Evolutionary conservation across 129 eudicot species (phyloP).

Genomic region (Centrapalus pauciflorus): DNA sequence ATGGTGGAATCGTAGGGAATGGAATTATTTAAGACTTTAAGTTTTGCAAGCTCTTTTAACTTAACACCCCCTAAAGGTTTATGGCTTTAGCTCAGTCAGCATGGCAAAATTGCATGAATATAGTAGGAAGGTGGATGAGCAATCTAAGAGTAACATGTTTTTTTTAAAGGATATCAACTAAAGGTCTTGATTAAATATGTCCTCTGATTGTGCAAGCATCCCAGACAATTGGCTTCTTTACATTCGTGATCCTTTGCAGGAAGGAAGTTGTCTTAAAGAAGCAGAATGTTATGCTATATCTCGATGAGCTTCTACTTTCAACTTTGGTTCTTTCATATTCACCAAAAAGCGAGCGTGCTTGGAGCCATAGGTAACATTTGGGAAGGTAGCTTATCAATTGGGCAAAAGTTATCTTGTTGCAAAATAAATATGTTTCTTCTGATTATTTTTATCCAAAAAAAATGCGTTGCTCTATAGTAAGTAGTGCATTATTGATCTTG

Average conservation of each 20-base stretch:
- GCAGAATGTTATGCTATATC: constrained; percentile 25
- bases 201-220: background rate
- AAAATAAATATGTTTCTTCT: constrained; percentile 1
- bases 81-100: background rate
- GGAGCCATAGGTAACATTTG: constrained; percentile 83
- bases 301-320: constrained; percentile 67
- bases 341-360: constrained; percentile 85
- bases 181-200: constrained; percentile 3
- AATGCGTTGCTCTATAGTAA: background rate
- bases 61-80: too few species aligned
- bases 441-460: background rate
- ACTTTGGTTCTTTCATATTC: constrained; percentile 70
- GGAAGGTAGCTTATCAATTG: constrained; percentile 20
- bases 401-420: background rate
- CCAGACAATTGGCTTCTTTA: background rate
- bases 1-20: too few species aligned
- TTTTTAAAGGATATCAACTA: background rate
- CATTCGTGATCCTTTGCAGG: constrained; percentile 34
- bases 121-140: background rate
- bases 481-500: background rate
- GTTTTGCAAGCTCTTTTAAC: too few species aligned
- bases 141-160: background rate
- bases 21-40: too few species aligned
- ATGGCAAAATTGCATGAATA: background rate
- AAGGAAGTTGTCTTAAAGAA: constrained; percentile 65